These are phyloP conservation scores for Quercus alba DNA, from an alignment of 306 rosid genomes.

Conservation along the genomic window DNA sequence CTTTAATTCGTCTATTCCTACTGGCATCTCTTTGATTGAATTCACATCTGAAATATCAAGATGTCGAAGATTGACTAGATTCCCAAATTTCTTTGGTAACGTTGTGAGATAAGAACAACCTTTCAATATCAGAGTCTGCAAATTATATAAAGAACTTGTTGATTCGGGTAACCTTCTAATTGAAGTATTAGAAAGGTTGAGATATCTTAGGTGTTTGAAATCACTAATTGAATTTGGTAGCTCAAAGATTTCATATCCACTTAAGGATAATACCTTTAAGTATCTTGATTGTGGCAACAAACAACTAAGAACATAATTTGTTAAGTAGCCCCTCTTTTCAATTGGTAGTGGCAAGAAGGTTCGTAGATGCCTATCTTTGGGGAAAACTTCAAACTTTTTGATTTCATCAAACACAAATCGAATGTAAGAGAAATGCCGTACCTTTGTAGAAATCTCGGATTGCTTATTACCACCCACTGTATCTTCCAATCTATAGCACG, in stretches of 20 bases:
- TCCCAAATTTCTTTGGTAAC: background rate
- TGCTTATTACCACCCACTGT: background rate
- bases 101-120: rapidly evolving
- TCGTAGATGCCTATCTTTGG: background rate
- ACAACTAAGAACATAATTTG: background rate
- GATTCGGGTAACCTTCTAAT: conserved; percentile 15
- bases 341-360: background rate
- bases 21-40: background rate
- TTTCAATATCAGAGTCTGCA: conserved; percentile 8
- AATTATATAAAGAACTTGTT: background rate
- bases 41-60: background rate
- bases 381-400: background rate
- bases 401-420: background rate
- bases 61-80: background rate
- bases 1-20: background rate
- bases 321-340: background rate
- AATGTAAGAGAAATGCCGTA: background rate
- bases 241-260: background rate
- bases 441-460: background rate
- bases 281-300: background rate
- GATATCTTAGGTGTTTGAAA: conserved; percentile 5
- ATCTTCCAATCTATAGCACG: too few species aligned
- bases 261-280: background rate
- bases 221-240: background rate
- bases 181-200: background rate